Percentiles rank a stretch among this genome's conserved stretches.
Evolutionary conservation across 2,329 filamentous ascomycete species (phyloP).

Genomic region (Trichoderma harzianum): DNA sequence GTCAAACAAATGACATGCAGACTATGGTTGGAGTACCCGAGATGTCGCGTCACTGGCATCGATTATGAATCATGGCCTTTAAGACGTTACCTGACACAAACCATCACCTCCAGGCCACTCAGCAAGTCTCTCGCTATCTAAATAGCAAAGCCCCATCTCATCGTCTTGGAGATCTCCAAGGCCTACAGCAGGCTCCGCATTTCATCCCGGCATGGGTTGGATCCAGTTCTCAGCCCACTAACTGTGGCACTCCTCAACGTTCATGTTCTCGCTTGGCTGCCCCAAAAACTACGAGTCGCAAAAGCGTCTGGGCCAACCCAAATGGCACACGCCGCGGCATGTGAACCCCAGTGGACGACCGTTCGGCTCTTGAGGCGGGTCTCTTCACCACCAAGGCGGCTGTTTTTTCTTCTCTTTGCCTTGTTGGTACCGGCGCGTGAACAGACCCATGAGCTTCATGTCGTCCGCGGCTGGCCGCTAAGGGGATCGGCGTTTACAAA

Average conservation of each 20-base stretch:
- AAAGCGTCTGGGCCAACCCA: slow-evolving; percentile 10
- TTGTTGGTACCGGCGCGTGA: background rate
- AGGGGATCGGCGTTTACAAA: background rate
- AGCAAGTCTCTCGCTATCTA: background rate
- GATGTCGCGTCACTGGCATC: background rate
- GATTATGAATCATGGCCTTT: background rate
- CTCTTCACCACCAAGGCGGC: background rate
- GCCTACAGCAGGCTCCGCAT: background rate
- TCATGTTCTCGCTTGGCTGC: background rate
- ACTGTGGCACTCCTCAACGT: background rate
- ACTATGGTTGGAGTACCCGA: background rate
- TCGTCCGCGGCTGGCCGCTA: background rate
- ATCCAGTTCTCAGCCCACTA: background rate
- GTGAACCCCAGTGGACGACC: background rate
- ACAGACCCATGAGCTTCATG: background rate
- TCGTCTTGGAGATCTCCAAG: background rate
- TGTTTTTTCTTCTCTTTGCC: background rate
- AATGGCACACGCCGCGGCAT: slow-evolving; percentile 5
- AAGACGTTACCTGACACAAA: background rate
- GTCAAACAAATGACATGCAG: background rate
- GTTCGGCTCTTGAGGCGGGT: background rate
- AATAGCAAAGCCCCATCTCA: background rate
- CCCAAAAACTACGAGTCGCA: background rate
- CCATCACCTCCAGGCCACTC: background rate
- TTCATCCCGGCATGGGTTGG: background rate